These are phyloP conservation scores for Cadophora malorum DNA, from an alignment of 2,329 filamentous ascomycete genomes.

Conservation along the genomic window DNA sequence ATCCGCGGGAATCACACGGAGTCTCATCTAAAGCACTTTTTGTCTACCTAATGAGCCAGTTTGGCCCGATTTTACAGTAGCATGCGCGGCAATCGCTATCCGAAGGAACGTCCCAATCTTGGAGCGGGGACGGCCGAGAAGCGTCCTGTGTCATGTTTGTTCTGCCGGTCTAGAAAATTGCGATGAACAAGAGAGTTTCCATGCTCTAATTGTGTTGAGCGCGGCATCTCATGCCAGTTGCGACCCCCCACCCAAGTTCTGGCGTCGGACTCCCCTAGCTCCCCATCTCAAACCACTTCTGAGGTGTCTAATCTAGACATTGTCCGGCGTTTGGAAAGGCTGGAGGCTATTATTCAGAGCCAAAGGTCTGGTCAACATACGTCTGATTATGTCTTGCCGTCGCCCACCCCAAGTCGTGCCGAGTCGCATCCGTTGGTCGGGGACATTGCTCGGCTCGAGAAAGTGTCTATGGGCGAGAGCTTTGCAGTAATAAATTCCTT, in stretches of 20 bases:
- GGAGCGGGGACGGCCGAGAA: background rate
- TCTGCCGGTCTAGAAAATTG: slow-evolving; percentile 1
- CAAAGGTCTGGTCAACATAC: background rate
- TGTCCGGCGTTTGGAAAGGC: background rate
- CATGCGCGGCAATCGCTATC: background rate
- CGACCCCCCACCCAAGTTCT: background rate
- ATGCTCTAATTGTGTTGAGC: slow-evolving; percentile 8
- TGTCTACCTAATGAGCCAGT: background rate
- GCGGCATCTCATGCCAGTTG: background rate
- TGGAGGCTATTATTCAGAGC: background rate
- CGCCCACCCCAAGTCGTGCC: background rate
- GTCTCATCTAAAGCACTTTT: background rate
- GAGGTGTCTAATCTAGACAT: background rate
- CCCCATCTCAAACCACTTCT: background rate
- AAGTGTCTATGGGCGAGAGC: slow-evolving; percentile 10
- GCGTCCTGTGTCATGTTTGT: background rate
- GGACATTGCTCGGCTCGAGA: slow-evolving; percentile 5
- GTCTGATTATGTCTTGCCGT: background rate
- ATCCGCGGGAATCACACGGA: background rate
- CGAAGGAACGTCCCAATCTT: background rate
- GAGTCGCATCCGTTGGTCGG: background rate
- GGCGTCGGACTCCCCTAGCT: background rate
- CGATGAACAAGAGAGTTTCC: slow-evolving; percentile 11
- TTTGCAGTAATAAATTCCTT: background rate
- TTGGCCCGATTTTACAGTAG: background rate